phyloP scores from a whole-genome alignment of 495 filamentous ascomycete genomes.

The Hypoxylon lienhwacheense region DNA sequence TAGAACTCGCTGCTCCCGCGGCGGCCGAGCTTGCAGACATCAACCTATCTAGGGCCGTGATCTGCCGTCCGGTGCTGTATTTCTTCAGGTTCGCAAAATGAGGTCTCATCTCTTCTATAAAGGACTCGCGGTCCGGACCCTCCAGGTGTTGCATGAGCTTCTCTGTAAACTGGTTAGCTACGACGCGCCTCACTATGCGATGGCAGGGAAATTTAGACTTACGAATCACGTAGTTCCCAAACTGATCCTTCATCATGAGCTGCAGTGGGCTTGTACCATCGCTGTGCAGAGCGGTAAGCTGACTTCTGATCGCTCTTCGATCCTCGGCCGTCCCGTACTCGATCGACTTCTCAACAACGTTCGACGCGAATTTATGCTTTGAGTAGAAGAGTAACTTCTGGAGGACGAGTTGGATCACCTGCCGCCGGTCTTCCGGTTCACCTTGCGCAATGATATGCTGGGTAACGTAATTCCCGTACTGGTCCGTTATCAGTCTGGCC shows the following conservation, averaged over 20 bases:
- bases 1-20: slow-evolving; percentile 9
- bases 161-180: slow-evolving; percentile 55
- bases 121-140: slow-evolving; percentile 62
- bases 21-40: slow-evolving; percentile 45
- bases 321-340: slow-evolving; percentile 69
- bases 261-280: slow-evolving; percentile 69
- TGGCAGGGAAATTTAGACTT: slow-evolving; percentile 51
- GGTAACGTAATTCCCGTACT: slow-evolving; percentile 96
- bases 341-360: slow-evolving; percentile 96
- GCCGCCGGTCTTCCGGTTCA: slow-evolving; percentile 69
- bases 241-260: slow-evolving; percentile 84
- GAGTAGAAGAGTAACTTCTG: slow-evolving; percentile 72
- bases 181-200: neutral
- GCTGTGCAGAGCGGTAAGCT: slow-evolving; percentile 60
- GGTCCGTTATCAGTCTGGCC: slow-evolving; percentile 74
- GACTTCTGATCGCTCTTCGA: slow-evolving; percentile 68
- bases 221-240: slow-evolving; percentile 97
- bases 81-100: slow-evolving; percentile 73
- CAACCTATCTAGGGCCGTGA: slow-evolving; percentile 68
- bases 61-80: slow-evolving; percentile 75
- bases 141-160: slow-evolving; percentile 74
- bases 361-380: slow-evolving; percentile 96
- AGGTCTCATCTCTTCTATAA: slow-evolving; percentile 73
- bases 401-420: slow-evolving; percentile 73
- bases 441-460: slow-evolving; percentile 92